Evolutionary conservation across 2,329 filamentous ascomycete genomes (phyloP), one percentile per base, ranked within the genome.

Genomic region (Juglanconis sp.): DNA sequence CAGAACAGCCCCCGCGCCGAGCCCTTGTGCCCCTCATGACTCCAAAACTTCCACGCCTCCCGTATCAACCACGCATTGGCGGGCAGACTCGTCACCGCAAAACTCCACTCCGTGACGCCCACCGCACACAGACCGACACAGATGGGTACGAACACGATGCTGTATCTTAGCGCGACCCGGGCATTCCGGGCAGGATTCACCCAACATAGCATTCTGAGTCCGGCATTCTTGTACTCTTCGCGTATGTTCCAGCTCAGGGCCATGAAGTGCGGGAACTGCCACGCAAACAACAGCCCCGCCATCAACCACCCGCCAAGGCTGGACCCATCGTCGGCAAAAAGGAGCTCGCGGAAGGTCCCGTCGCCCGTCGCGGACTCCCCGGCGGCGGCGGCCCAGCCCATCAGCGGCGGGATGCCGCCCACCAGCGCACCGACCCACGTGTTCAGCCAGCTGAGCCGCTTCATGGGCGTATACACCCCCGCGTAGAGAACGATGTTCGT

Each of bases 251-350:
- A 96, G 51, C 90, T 93, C 30, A 99, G 81, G 1, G 93, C 89
- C 82, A 97, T 98, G 79, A 99, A 99, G 76, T 99, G 95, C 3
- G 95, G 92, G 71, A 99, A 98, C 72, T 99, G 94, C 95, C 95
- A 99, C 11, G 92, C 89, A 66, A 96, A 96, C 5, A 99, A 79
- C 6, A 98, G 77, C 0, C 83, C 86, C 1, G 91, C 94, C 13
- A 97, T 79, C 1, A 98, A 77, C 95, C 95, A 99, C 4, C 94
- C 95, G 5, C 95, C 95, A 10, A 87, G 76, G 32, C 73, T 86
- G 69, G 72, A 87, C 71, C 69, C 90, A 66, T 85, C 83, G 11
- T 71, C 68, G 0, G 82, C 88, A 59, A 96, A 84, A 0, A 96
- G 79, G 44, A 96, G 82, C 70, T 95, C 91, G 53, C 83, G 81